A percentile compares a stretch with the other conserved stretches of the same genome.
phyloP scores from a whole-genome alignment of 2,329 filamentous ascomycete genomes.

The Cordyceps farinosa region DNA sequence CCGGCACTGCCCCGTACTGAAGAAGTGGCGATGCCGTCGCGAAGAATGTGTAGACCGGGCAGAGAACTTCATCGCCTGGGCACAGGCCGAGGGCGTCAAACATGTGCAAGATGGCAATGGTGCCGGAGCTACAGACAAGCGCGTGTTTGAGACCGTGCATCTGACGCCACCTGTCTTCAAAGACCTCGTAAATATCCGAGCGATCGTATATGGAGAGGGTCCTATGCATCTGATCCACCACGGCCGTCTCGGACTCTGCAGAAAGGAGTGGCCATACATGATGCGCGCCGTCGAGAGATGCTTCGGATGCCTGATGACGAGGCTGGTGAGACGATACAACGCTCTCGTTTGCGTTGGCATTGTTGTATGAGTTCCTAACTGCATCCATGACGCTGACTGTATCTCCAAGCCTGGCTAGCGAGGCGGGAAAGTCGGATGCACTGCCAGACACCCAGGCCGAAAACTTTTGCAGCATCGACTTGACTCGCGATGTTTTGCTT shows the following conservation, averaged over 20 bases:
- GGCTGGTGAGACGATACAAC: not conserved
- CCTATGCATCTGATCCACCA: not conserved
- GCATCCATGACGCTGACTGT: not conserved
- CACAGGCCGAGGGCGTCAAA: not conserved
- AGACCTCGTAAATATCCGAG: not conserved
- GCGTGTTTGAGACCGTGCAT: not conserved
- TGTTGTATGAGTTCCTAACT: not conserved
- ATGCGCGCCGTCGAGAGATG: not conserved
- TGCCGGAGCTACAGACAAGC: not conserved
- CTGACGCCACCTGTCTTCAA: not conserved
- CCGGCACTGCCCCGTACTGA: constrained; percentile 11
- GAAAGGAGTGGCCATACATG: not conserved
- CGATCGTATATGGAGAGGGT: not conserved
- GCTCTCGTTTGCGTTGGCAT: not conserved
- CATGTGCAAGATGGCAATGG: not conserved
- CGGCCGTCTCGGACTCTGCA: not conserved
- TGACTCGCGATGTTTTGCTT: not conserved
- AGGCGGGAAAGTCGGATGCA: not conserved
- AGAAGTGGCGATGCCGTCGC: constrained; percentile 13
- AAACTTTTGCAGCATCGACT: not conserved
- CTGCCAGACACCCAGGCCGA: not conserved
- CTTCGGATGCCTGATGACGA: not conserved
- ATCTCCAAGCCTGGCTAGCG: not conserved
- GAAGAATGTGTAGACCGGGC: not conserved
- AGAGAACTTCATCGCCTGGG: not conserved